Evolutionary conservation across 257 asterid genomes (phyloP).

Genomic region (Solanum chaucha): DNA sequence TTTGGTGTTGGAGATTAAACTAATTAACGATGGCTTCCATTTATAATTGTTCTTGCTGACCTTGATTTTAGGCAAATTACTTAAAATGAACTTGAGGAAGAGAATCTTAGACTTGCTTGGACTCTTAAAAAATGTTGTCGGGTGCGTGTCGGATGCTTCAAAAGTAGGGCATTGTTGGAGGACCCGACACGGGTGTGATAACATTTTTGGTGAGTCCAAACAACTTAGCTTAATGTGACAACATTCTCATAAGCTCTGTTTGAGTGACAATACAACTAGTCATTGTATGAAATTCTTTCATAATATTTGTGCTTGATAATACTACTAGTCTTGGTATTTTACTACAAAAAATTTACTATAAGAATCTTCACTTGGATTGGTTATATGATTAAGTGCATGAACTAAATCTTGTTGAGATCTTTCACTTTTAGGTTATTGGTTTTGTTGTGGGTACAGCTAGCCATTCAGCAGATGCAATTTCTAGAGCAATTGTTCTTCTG

Average conservation of each 20-base stretch:
- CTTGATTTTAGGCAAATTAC: background rate
- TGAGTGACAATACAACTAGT: background rate
- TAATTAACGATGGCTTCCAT: background rate
- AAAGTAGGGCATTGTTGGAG: background rate
- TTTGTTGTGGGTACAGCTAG: background rate
- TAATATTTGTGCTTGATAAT: background rate
- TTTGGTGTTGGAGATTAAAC: background rate
- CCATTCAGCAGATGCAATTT: background rate
- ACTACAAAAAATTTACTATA: background rate
- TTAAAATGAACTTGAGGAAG: background rate
- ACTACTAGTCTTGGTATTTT: background rate
- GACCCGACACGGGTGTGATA: accelerated
- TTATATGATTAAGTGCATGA: background rate
- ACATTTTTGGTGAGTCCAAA: background rate
- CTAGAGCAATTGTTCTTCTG: background rate
- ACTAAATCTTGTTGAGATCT: background rate
- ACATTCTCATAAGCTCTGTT: background rate
- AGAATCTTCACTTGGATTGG: background rate
- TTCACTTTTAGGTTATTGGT: background rate
- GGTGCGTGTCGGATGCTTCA: background rate
- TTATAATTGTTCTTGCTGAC: background rate
- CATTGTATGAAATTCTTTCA: background rate
- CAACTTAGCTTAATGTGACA: background rate
- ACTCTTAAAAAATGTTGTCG: background rate
- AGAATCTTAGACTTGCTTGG: background rate